Conservation (phyloP, 1,284 basidiomycete genomes). For the Flammula alnicola region DNA sequence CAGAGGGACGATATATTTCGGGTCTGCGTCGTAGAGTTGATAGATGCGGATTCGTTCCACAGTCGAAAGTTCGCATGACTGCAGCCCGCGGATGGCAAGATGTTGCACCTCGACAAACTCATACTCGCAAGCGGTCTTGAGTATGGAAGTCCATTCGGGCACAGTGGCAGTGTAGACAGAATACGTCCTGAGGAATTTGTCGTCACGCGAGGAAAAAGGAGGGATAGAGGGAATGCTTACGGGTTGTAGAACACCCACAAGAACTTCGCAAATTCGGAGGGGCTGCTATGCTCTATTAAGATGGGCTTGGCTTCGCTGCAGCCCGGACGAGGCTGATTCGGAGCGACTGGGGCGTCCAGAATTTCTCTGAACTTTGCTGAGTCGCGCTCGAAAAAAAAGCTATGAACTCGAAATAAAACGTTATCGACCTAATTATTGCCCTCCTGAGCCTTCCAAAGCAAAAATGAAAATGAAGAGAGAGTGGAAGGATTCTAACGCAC, state of each 20-base stretch:
- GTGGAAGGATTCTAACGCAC: constrained; percentile 6
- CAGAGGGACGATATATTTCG: constrained; percentile 21
- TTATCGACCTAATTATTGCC: constrained; percentile 7
- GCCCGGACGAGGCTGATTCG: constrained; percentile 46
- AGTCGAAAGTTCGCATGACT: constrained; percentile 44
- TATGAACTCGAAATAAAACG: constrained; percentile 19
- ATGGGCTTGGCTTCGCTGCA: constrained; percentile 53
- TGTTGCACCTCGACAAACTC: constrained; percentile 56
- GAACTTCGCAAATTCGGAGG: constrained; percentile 58
- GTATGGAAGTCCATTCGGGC: constrained; percentile 57
- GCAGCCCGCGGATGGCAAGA: constrained; percentile 58
- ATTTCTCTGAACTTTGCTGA: constrained; percentile 11
- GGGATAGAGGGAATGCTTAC: constrained; percentile 40
- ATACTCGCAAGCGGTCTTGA: constrained; percentile 61
- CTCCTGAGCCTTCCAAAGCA: not conserved
- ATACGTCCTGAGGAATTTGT: constrained; percentile 35
- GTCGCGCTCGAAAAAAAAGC: constrained; percentile 20
- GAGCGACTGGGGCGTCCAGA: constrained; percentile 40
- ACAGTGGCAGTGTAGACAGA: constrained; percentile 49
- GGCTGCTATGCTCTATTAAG: constrained; percentile 49
- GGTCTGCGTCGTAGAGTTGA: constrained; percentile 50
- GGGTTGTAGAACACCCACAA: constrained; percentile 73
- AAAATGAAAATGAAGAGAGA: not conserved
- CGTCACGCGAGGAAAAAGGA: not conserved
- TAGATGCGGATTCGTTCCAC: constrained; percentile 61